phyloP scores from a whole-genome alignment of 169 alveolate species.

The Plasmodium knowlesi region DNA sequence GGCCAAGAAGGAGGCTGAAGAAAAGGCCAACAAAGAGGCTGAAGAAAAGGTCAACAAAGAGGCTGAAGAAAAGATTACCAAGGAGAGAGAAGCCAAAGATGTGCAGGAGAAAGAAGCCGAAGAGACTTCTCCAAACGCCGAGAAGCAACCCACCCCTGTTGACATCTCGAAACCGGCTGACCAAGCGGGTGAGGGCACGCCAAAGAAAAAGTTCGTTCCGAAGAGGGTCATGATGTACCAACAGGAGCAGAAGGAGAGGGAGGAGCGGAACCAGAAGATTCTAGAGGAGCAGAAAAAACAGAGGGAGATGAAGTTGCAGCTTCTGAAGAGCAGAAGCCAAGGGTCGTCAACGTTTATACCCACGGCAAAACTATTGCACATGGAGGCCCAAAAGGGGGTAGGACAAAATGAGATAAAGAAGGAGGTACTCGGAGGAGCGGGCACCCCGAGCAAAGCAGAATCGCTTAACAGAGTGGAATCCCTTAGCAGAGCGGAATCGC shows the following conservation, averaged over 20 bases:
- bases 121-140: not conserved
- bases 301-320: conserved; percentile 44
- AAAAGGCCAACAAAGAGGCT: not conserved
- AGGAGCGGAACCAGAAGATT: conserved; percentile 1
- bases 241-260: conserved; percentile 19
- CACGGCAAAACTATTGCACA: conserved; percentile 45
- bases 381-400: conserved; percentile 26
- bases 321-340: conserved; percentile 26
- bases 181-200: not conserved
- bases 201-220: conserved; percentile 32
- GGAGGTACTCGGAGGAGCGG: not conserved
- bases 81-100: not conserved
- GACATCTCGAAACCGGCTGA: not conserved
- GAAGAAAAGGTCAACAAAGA: not conserved
- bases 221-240: conserved; percentile 57
- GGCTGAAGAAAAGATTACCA: not conserved
- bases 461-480: not conserved
- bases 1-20: not conserved
- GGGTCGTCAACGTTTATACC: conserved; percentile 69
- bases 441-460: not conserved
- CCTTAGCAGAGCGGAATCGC: not conserved
- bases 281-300: conserved; percentile 35
- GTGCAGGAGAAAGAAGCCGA: not conserved
- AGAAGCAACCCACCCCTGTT: not conserved
- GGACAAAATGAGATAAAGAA: not conserved